Base-by-base conservation (phyloP, 345 rosid genomes). In the Brassica juncea region DNA sequence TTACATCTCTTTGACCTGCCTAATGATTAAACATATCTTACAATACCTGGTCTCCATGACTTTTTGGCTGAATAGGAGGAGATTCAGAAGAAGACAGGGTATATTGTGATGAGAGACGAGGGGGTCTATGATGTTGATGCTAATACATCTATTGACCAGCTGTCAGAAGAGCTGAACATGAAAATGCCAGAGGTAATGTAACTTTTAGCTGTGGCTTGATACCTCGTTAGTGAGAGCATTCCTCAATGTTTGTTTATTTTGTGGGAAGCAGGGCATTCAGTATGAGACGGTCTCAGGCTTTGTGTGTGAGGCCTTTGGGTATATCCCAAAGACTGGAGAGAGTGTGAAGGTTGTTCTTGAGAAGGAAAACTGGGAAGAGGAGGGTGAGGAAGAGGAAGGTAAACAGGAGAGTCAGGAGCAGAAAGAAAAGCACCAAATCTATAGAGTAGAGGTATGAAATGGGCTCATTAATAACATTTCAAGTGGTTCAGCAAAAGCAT, bases 201-300 rank as follows among this genome's bases (percentile, higher is more conserved):
- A 34, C 27, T 49, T 14, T 61, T 42, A n/a, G 23, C 59, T 15
- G 23, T 6, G 59, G 9, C 10, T 16, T 42, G 14, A 16, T 49
- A 54, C 62, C 47, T 63, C 49, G 19, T 10, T 31, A 47, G 23
- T 61, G 23, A 1, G 30, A 19, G 6, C 8, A 15, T 2, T 72
- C 21, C 58, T 25, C 16, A 57, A 60, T 60, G 7, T 7, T n/a
- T 16, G 31, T 62, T 11, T 32, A 8, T 71, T 12, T 14, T 2
- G 23, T 55, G 35, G 74, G 8, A 57, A 68, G 70, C 88, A 94
- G 98, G 98, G 85, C 27, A 94, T 88, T 83, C 98, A 92, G 78
- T 94, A 92, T 30, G 97, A 94, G 88, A 91, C 98, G 7, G 98
- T 91, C 16, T 94, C 98, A 11, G 98, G 97, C 71, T 94, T 89